phyloP scores from a whole-genome alignment of 1,139 yeast species.

The Hanseniaspora uvarum region DNA sequence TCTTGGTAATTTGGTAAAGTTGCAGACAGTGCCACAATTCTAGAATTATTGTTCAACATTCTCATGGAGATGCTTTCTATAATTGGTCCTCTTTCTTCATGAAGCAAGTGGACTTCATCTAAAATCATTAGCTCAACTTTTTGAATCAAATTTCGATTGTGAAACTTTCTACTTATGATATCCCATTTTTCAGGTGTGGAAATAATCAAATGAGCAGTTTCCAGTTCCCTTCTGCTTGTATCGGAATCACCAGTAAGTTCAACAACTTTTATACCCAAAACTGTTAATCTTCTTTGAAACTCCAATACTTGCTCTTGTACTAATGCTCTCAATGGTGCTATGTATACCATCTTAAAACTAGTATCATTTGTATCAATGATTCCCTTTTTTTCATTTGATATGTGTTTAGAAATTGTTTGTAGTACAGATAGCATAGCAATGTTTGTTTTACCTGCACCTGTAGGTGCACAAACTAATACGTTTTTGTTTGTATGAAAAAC shows the following conservation, averaged over 20 bases:
- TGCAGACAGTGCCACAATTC: slow-evolving; percentile 85
- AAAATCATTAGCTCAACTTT: slow-evolving; percentile 67
- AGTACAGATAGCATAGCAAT: slow-evolving; percentile 78
- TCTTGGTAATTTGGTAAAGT: slow-evolving; percentile 85
- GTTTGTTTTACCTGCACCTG: slow-evolving; percentile 97
- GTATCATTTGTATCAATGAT: slow-evolving; percentile 35
- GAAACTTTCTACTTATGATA: slow-evolving; percentile 72
- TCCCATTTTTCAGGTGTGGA: slow-evolving; percentile 98
- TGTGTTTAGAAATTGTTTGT: slow-evolving; percentile 26
- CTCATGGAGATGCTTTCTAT: slow-evolving; percentile 79
- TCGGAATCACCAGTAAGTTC: slow-evolving; percentile 89
- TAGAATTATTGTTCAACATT: slow-evolving; percentile 40
- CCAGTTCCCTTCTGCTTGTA: slow-evolving; percentile 64
- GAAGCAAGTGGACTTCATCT: slow-evolving; percentile 87
- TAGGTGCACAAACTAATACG: slow-evolving; percentile 84
- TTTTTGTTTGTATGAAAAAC: slow-evolving; percentile 68
- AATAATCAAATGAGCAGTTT: slow-evolving; percentile 71
- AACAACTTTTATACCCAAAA: slow-evolving; percentile 61
- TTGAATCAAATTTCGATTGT: slow-evolving; percentile 52
- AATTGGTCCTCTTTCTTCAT: slow-evolving; percentile 94
- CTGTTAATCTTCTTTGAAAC: slow-evolving; percentile 58
- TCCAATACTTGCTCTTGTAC: slow-evolving; percentile 93
- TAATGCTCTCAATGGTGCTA: slow-evolving; percentile 89
- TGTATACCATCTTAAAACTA: slow-evolving; percentile 70
- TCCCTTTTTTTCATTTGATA: slow-evolving; percentile 40